A percentile compares a stretch with the other conserved stretches of the same genome.
These are phyloP conservation scores for Mycena belliarum DNA, from an alignment of 768 basidiomycete genomes.

Conservation along the genomic window DNA sequence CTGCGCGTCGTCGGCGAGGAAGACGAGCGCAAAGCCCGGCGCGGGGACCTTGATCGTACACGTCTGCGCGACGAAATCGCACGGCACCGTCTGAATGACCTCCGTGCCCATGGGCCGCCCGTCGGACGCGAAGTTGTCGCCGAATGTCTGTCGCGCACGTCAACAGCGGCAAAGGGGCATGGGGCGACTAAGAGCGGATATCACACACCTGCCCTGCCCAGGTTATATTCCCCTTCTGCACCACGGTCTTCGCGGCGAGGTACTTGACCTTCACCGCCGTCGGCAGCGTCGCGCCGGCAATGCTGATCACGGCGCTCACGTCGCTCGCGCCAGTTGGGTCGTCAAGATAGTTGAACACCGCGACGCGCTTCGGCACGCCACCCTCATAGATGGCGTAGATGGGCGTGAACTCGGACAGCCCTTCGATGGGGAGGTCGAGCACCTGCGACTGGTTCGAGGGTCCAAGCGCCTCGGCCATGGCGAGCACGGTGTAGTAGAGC, in stretches of 20 bases:
- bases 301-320: slow-evolving; percentile 49
- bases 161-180: not conserved
- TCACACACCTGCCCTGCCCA: slow-evolving; percentile 72
- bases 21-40: slow-evolving; percentile 76
- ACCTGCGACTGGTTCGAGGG: slow-evolving; percentile 33
- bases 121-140: slow-evolving; percentile 61
- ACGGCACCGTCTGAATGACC: slow-evolving; percentile 57
- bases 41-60: slow-evolving; percentile 68
- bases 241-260: slow-evolving; percentile 52
- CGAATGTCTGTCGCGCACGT: slow-evolving; percentile 44
- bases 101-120: slow-evolving; percentile 61
- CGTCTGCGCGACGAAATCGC: slow-evolving; percentile 49
- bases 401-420: slow-evolving; percentile 39
- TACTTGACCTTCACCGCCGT: slow-evolving; percentile 51
- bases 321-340: slow-evolving; percentile 37
- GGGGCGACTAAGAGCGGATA: not conserved
- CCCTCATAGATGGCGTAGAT: slow-evolving; percentile 37
- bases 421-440: slow-evolving; percentile 38
- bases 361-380: slow-evolving; percentile 36
- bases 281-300: slow-evolving; percentile 40
- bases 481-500: slow-evolving; percentile 47
- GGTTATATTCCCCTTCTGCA: slow-evolving; percentile 62
- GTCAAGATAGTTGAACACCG: slow-evolving; percentile 49
- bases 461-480: slow-evolving; percentile 48
- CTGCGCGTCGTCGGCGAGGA: slow-evolving; percentile 50